A percentile compares a stretch with the other conserved stretches of the same genome.
phyloP scores from a whole-genome alignment of 176 grass and related monocot species.

The Aegilops longissima region DNA sequence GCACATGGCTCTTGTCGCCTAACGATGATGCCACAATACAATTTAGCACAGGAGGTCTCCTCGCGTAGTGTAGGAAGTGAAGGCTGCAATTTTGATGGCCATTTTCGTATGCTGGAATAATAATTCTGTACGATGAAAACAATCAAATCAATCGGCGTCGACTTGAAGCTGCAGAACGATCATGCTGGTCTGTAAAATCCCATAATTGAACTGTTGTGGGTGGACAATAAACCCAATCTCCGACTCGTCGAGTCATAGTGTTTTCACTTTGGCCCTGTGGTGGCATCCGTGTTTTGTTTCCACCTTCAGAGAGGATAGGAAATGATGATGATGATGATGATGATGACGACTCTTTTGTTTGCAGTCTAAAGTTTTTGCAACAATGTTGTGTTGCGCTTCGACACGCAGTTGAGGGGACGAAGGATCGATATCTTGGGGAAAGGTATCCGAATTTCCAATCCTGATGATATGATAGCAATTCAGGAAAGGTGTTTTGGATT shows the following conservation, averaged over 20 bases:
- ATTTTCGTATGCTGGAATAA: conserved; percentile 23
- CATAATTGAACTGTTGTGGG: neutral
- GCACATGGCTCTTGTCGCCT: conserved; percentile 72
- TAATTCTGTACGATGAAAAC: neutral
- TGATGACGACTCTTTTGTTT: too few relatives aligned
- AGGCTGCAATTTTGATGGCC: conserved; percentile 31
- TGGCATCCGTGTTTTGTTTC: neutral
- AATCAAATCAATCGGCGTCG: neutral
- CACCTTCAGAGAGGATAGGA: neutral
- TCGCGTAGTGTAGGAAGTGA: conserved; percentile 10
- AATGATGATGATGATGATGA: neutral
- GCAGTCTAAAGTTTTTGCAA: too few relatives aligned
- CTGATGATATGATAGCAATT: neutral
- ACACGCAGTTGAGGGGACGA: neutral
- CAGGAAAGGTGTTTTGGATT: conserved; percentile 16
- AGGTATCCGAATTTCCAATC: neutral
- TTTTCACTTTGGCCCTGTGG: neutral
- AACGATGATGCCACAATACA: neutral
- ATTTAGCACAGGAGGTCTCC: neutral
- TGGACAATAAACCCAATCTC: neutral
- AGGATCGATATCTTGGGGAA: neutral
- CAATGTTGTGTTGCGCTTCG: neutral
- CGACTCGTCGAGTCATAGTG: neutral
- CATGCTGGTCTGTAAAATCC: neutral
- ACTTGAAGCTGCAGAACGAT: conserved; percentile 7